Evolutionary conservation across 2,329 filamentous ascomycete species (phyloP), one percentile per base, ranked within the genome.

Genomic region (Penicillium oxalicum): DNA sequence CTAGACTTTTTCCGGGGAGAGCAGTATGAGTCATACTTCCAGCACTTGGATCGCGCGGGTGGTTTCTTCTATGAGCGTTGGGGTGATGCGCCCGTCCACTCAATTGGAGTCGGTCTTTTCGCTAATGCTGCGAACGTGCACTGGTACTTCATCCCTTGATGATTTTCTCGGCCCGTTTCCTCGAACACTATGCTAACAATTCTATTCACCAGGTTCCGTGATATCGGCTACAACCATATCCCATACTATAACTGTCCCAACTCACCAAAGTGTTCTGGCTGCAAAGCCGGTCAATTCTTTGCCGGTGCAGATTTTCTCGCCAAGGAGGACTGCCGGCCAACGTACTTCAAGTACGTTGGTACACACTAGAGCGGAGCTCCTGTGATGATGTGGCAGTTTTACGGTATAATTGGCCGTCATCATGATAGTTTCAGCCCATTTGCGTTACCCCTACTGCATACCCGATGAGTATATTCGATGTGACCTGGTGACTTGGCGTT

Each of bases 181-280:
- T 6, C 5, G 36, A 26, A 34, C 26, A 26, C 26, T n/a, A 32
- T 27, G 33, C 42, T 52, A 11, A 50, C 52, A 47, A 18, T 39
- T 36, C 5, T 7, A 11, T 12, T n/a, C 7, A 48, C 5, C 55
- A 95, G 91, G 91, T 98, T 98, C 84, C 91, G 91, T 46, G 93
- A 98, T 67, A 97, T 98, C 58, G 93, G 93, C 49, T 98, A 98
- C 73, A 90, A 96, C 63, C 93, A 98, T 61, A 91, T 97, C 46
- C 93, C 93, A 40, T 98, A 95, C 74, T 95, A 95, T 78, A 98
- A 98, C 74, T 98, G 93, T 67, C 93, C 93, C 54, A 97, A 95
- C 72, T 95, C 87, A 45, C 87, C 88, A 43, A 97, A 97, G 70
- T 97, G 91, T 68, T 85, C 80, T 57, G 88, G 88, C 57, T 97